A percentile compares a stretch with the other conserved stretches of the same genome.
Conservation (phyloP, 2,329 filamentous ascomycete species). For the Alternaria sp. region DNA sequence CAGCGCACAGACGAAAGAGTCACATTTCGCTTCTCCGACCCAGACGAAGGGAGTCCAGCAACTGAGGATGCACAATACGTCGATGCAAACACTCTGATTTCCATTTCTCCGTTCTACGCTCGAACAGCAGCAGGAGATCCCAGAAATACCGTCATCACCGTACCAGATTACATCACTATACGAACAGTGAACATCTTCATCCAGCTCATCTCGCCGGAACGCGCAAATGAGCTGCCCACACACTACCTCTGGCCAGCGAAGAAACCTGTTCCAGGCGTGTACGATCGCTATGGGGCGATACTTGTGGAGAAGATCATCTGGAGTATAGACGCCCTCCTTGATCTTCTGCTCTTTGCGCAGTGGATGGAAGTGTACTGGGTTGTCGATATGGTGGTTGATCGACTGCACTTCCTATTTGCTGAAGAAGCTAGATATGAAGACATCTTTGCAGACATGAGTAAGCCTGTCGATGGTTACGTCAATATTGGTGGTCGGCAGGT, state of each 20-base stretch:
- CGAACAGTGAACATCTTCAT: slow-evolving; percentile 5
- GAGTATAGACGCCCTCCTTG: not conserved
- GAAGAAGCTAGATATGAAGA: not conserved
- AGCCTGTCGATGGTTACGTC: not conserved
- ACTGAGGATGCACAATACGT: not conserved
- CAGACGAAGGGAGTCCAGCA: not conserved
- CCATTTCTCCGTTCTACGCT: not conserved
- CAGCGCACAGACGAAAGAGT: not conserved
- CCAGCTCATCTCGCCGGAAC: slow-evolving; percentile 1
- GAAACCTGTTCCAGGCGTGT: not conserved
- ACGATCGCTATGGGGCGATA: not conserved
- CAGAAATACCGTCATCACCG: not conserved
- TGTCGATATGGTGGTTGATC: not conserved
- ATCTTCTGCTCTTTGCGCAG: not conserved
- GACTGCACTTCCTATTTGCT: not conserved
- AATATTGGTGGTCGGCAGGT: not conserved
- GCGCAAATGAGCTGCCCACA: not conserved
- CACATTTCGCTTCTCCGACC: not conserved
- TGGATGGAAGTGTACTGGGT: not conserved
- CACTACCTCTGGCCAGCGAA: slow-evolving; percentile 7
- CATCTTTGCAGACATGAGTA: not conserved
- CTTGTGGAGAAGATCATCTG: not conserved
- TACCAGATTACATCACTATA: not conserved
- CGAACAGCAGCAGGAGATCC: not conserved
- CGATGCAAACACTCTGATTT: not conserved